A percentile compares a stretch with the other conserved stretches of the same genome.
phyloP scores from a whole-genome alignment of 306 rosid genomes.

The Prunus fruticosa region DNA sequence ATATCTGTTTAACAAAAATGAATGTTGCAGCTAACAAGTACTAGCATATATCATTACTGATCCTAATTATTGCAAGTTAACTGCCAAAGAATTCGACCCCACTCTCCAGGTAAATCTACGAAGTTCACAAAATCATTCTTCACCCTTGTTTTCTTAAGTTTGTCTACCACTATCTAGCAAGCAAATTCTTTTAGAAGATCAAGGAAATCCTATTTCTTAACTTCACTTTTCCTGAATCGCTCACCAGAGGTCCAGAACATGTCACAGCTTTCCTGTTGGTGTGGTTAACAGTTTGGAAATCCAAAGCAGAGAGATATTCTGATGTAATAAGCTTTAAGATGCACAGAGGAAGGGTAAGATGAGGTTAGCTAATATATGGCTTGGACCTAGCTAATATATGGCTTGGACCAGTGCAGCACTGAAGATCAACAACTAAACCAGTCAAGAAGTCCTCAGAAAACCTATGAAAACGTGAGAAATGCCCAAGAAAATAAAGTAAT shows the following conservation, averaged over 20 bases:
- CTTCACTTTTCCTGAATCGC: neutral
- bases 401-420: too few species aligned
- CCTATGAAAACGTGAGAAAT: too few species aligned
- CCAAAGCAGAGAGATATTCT: neutral
- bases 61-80: neutral
- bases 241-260: neutral
- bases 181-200: neutral
- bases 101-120: neutral
- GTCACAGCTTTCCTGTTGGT: neutral
- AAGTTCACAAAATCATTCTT: neutral
- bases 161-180: neutral
- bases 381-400: too few species aligned
- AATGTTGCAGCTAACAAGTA: neutral
- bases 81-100: neutral
- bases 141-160: neutral
- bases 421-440: too few species aligned
- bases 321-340: too few species aligned
- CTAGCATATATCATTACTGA: neutral
- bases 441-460: too few species aligned
- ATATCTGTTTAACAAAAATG: neutral
- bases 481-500: neutral
- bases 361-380: too few species aligned
- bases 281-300: too few species aligned
- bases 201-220: neutral
- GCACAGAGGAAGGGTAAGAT: too few species aligned